Conservation (phyloP, 2,329 filamentous ascomycete species). For the Ascochyta fabae region DNA sequence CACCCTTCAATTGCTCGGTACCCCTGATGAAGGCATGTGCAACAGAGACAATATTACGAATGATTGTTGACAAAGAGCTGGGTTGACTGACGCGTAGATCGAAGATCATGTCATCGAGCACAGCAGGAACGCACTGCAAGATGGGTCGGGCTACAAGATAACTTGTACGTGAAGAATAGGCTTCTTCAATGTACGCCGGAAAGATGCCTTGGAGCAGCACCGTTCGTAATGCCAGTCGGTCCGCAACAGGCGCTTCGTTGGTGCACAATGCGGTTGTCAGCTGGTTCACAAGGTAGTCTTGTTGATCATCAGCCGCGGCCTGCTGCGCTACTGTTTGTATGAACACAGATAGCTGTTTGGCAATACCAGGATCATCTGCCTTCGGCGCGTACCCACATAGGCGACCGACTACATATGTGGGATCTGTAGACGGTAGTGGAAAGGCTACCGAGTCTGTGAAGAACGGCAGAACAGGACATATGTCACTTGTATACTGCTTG, state of each 20-base stretch:
- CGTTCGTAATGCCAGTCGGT: constrained; percentile 56
- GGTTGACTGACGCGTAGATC: constrained; percentile 53
- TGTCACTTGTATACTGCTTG: constrained; percentile 66
- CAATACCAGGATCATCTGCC: constrained; percentile 55
- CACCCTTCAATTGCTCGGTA: constrained; percentile 46
- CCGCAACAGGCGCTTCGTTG: constrained; percentile 51
- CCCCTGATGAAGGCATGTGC: constrained; percentile 49
- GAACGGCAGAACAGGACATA: constrained; percentile 63
- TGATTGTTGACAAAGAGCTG: constrained; percentile 46
- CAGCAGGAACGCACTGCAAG: constrained; percentile 54
- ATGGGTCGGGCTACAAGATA: constrained; percentile 63
- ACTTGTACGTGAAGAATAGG: constrained; percentile 54
- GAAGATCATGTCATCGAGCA: constrained; percentile 54
- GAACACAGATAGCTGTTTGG: constrained; percentile 64
- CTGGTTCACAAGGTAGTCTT: constrained; percentile 62
- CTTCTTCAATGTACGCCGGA: constrained; percentile 61
- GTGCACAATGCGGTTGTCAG: constrained; percentile 58
- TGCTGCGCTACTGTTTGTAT: constrained; percentile 65
- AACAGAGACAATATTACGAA: constrained; percentile 48
- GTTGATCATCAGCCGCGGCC: constrained; percentile 64
- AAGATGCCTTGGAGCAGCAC: constrained; percentile 62
- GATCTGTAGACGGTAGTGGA: constrained; percentile 65
- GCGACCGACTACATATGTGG: constrained; percentile 67
- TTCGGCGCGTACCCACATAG: constrained; percentile 66
- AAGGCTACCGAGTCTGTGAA: constrained; percentile 67